phyloP scores from a whole-genome alignment of 2,329 filamentous ascomycete species.

The Neonectria magnoliae region DNA sequence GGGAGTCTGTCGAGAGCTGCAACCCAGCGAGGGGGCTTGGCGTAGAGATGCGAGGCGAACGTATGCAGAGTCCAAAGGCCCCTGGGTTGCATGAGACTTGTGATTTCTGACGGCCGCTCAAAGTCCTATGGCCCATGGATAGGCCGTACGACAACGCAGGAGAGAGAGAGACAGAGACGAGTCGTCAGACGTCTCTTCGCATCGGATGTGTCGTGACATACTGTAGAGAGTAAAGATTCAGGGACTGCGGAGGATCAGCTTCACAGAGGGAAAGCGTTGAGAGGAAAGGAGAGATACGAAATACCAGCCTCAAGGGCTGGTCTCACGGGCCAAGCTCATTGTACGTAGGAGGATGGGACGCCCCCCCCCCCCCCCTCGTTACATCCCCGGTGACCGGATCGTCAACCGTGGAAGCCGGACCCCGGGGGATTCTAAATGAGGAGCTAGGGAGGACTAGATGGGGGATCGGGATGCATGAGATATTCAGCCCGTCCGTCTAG shows the following conservation, averaged over 20 bases:
- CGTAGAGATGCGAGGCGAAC: neutral
- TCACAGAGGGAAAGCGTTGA: neutral
- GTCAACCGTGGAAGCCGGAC: neutral
- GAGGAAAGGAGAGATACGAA: neutral
- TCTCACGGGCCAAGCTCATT: neutral
- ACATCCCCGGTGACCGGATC: neutral
- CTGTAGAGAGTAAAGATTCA: neutral
- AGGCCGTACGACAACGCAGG: neutral
- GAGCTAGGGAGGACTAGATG: neutral
- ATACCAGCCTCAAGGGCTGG: neutral
- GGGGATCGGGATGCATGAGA: neutral
- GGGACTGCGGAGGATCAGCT: neutral
- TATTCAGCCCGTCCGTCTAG: neutral
- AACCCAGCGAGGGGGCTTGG: neutral
- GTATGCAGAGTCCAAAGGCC: neutral
- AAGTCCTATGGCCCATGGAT: neutral
- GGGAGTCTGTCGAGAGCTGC: neutral
- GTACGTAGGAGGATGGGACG: neutral
- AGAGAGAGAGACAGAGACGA: neutral
- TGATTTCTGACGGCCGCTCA: neutral
- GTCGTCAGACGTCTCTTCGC: neutral
- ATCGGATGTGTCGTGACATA: neutral
- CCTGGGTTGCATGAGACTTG: neutral
- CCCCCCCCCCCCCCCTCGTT: neutral
- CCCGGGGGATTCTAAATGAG: neutral